These are phyloP conservation scores for Verticillium isaacii DNA, from an alignment of 2,329 filamentous ascomycete genomes.

Conservation along the genomic window DNA sequence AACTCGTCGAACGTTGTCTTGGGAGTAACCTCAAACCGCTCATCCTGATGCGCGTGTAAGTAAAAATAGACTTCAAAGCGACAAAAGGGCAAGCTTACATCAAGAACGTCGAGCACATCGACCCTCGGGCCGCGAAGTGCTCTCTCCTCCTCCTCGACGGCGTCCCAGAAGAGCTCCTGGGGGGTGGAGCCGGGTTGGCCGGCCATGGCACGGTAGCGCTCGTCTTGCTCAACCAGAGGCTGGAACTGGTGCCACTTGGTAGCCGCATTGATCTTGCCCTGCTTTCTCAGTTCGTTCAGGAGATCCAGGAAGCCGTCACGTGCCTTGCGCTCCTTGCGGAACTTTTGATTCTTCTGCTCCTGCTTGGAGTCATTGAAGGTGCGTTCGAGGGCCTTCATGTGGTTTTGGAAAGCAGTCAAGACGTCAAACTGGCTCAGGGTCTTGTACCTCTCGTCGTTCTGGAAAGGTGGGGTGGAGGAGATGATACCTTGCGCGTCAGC, in stretches of 20 bases:
- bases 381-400: slow-evolving; percentile 89
- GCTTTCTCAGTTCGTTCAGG: slow-evolving; percentile 66
- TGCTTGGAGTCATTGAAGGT: slow-evolving; percentile 88
- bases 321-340: slow-evolving; percentile 77
- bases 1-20: slow-evolving; percentile 90
- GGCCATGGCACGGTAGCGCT: slow-evolving; percentile 77
- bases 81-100: slow-evolving; percentile 53
- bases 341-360: slow-evolving; percentile 75
- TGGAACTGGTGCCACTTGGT: slow-evolving; percentile 85
- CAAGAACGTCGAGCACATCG: slow-evolving; percentile 80
- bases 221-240: slow-evolving; percentile 70
- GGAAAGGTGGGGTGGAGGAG: slow-evolving; percentile 70
- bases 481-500: slow-evolving; percentile 81
- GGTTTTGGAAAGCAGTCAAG: slow-evolving; percentile 87
- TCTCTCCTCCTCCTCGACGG: slow-evolving; percentile 88
- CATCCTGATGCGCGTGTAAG: slow-evolving; percentile 59
- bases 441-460: slow-evolving; percentile 80
- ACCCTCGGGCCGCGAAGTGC: slow-evolving; percentile 77
- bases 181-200: slow-evolving; percentile 82
- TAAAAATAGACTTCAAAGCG: slow-evolving; percentile 13
- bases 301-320: slow-evolving; percentile 76
- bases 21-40: slow-evolving; percentile 83
- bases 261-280: slow-evolving; percentile 81
- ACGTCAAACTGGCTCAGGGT: slow-evolving; percentile 83
- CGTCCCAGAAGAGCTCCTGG: slow-evolving; percentile 92